Percentiles rank a stretch among this genome's conserved stretches.
phyloP scores from a whole-genome alignment of 176 grass and related monocot species.

The Tillandsia leiboldiana region DNA sequence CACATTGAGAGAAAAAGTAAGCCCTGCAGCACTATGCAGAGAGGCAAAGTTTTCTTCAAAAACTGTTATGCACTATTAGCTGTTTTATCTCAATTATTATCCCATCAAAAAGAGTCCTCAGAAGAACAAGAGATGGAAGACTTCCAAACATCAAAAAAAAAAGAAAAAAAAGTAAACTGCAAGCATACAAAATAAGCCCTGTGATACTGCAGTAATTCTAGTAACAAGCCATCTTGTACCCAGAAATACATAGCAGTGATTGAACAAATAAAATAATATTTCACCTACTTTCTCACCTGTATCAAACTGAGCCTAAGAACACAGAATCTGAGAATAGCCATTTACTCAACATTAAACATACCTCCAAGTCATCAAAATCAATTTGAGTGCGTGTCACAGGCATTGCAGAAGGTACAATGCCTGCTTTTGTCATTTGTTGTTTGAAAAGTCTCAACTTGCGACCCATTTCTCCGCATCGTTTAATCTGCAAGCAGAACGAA shows the following conservation, averaged over 20 bases:
- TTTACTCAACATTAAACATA: conserved; percentile 17
- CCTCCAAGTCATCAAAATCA: conserved; percentile 78
- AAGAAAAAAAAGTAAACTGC: not conserved
- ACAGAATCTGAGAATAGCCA: not conserved
- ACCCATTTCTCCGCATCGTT: conserved; percentile 89
- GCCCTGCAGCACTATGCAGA: not conserved
- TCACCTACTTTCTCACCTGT: no score
- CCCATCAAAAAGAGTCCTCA: not conserved
- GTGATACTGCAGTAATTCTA: no score
- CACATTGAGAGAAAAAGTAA: conserved; percentile 4
- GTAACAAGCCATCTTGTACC: no score
- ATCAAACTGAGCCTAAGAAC: not conserved
- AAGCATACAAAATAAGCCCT: not conserved
- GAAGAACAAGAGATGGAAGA: not conserved
- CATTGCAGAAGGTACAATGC: conserved; percentile 33
- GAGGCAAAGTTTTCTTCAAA: not conserved
- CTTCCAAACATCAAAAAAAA: no score
- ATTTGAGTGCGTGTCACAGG: conserved; percentile 31
- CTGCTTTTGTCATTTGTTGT: conserved; percentile 80
- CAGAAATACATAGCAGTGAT: no score
- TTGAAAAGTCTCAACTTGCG: conserved; percentile 75
- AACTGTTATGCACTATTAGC: no score
- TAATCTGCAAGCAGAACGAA: conserved; percentile 44
- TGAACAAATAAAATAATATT: no score
- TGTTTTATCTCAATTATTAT: not conserved